Base-by-base conservation (phyloP, 2,329 filamentous ascomycete genomes). In the Ophiostoma novo-ulmi region DNA sequence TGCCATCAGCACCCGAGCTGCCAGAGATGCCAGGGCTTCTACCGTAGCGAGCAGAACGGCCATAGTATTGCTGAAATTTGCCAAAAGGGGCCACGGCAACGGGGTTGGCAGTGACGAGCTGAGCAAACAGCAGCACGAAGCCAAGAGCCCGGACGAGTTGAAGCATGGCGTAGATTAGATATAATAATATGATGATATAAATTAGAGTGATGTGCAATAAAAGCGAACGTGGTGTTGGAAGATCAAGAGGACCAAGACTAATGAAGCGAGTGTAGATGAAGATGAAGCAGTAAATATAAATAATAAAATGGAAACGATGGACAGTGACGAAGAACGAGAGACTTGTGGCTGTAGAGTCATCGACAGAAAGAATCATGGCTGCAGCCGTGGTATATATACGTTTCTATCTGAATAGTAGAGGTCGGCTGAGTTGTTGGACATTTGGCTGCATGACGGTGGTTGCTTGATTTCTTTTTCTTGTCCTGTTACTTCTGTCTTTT, bases 71-170 rank as follows among this genome's bases (percentile, higher is more conserved):
- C 26, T 36, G 13, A 8, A 35, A 17, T 3, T 63, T 63, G 26
- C 58, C 58, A 63, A 35, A 63, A 26, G 58, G 58, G 22, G 58
- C 26, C 11, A 63, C 58, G 58, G 26, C 58, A 35, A 63, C 26
- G 26, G 58, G 58, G 26, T 36, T 63, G 58, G 58, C 13, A 26
- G 13, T 3, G 58, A 35, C 26, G 26, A 63, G 58, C 58, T 63
- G 58, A 26, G 58, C 58, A 63, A 63, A 26, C 58, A 63, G 58
- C 58, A 63, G 26, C 26, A 63, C 26, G 26, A 63, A 14, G 26
- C 58, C 58, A 13, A 63, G n/a, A 17, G 26, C 58, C 58, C 26
- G 26, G 26, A 26, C 26, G 5, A 63, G 26, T 17, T 6, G 58
- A 63, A 14, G 26, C 58, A 63, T 63, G 48, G 20, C 22, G 20